Conservation (phyloP, 768 basidiomycete genomes). For the Boletus insuetus region DNA sequence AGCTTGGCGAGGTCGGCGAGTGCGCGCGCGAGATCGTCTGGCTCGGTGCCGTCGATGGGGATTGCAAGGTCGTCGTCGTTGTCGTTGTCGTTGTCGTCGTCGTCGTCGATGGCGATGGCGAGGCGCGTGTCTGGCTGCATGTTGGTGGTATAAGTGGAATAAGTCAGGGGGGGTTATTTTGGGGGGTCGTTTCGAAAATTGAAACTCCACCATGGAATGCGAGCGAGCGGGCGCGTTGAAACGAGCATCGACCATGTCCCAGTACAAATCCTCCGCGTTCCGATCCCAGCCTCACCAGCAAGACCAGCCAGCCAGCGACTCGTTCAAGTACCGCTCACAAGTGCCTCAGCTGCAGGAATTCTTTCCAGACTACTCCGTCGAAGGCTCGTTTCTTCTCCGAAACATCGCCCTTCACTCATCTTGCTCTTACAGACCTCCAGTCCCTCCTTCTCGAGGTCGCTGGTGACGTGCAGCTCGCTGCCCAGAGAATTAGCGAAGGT, state of each 20-base stretch:
- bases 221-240: not conserved
- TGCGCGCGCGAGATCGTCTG: conserved; percentile 62
- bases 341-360: conserved; percentile 65
- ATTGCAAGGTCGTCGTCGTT: conserved; percentile 25
- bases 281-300: conserved; percentile 19
- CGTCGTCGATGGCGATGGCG: conserved; percentile 1
- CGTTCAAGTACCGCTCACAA: conserved; percentile 49
- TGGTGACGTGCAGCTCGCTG: conserved; percentile 70
- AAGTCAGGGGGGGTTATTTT: conserved; percentile 6
- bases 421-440: conserved; percentile 49
- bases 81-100: conserved; percentile 22
- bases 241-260: conserved; percentile 18
- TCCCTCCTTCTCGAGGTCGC: conserved; percentile 63
- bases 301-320: conserved; percentile 8
- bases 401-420: too few species aligned
- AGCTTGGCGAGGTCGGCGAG: conserved; percentile 66
- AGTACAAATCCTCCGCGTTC: conserved; percentile 30
- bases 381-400: conserved; percentile 45
- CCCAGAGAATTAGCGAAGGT: conserved; percentile 78
- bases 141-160: conserved; percentile 20
- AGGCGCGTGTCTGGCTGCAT: conserved; percentile 4
- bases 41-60: conserved; percentile 28
- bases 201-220: conserved; percentile 16
- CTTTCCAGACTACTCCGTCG: conserved; percentile 67
- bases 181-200: conserved; percentile 23